Evolutionary conservation across 768 basidiomycete genomes (phyloP), one percentile per base, ranked within the genome.

Genomic region (Naganishia onofrii): DNA sequence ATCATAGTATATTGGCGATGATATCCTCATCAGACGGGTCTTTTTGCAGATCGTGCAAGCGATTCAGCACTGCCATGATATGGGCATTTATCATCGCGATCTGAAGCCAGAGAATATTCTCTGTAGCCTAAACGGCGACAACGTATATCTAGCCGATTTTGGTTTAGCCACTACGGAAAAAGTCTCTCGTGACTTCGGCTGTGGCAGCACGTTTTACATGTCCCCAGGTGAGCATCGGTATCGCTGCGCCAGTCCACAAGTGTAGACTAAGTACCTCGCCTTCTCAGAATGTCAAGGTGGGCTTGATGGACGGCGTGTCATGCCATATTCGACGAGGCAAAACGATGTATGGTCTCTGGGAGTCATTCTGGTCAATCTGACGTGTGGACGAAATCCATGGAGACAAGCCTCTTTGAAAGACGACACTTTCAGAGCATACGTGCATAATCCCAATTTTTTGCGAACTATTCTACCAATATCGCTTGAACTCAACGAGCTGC

Each of bases 131-230:
- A 77, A 77, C 72, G 93, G 93, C 57, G 83, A 85, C 73, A 85
- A 87, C 63, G 86, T 96, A 65, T 88, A 91, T 64, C 86, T 98
- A 72, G 94, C 93, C 44, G 95, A 98, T 82, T 98, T 98, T 80
- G 95, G 95, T 28, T 86, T 98, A 8, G 85, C 94, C 2, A 96
- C 94, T 5, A 90, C 89, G 26, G 92, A 95, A 73, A 87, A 86
- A 77, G 84, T 86, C 67, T 93, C 91, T 76, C 86, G 86, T 67
- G 94, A 98, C 80, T 92, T 93, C 81, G 87, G 91, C 64, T 96
- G 93, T 42, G 94, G 94, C n/a, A 93, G 91, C 75, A 87, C 93
- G n/a, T 96, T 93, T 81, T 95, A 96, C 82, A 94, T 98, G 90
- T 93, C 92, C 77, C 94, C 94, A 81, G 92, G 77, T 81, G 67